Evolutionary conservation across 2,329 filamentous ascomycete genomes (phyloP), one percentile per base, ranked within the genome.

Genomic region (Xylaria sp.): DNA sequence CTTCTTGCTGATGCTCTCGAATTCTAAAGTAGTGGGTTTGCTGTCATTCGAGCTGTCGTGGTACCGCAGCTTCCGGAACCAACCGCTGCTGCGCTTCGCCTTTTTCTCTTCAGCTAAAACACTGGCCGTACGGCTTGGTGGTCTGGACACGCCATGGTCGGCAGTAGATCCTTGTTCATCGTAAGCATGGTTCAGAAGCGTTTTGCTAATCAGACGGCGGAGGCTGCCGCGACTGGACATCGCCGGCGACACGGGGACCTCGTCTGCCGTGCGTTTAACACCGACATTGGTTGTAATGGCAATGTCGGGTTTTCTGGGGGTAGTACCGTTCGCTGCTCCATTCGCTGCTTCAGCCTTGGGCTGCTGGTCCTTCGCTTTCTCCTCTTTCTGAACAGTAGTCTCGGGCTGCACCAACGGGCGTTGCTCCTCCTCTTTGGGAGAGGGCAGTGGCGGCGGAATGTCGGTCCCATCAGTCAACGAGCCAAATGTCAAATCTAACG

Each of bases 391-490:
- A 21, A 60, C 61, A 11, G 13, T 31, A 11, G 41, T 4, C 31
- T 47, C 21, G 4, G 31, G 53, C 27, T 47, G 53, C 19, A 17
- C 47, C 33, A 33, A 41, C 29, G 53, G 33, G 21, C 41, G 33
- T 33, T 27, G 33, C 23, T 37, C 31, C 41, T 84, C 81, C 67
- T 79, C 75, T 55, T 72, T 70, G 54, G 85, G 85, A 48, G 84
- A 87, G 17, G 84, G 83, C 47, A 77, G 78, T 23, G 85, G 85
- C 29, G 85, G 83, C 43, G 85, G 85, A 66, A 87, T 87, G 70
- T 85, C 71, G 72, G 85, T 87, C 55, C 85, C 85, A 40, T 87
- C 85, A 43, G 85, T 87, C 71, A 87, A 77, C 47, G 81, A 85
- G 61, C 81, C 79, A 68, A 87, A 86, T 67, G 85, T 81, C 76